Evolutionary conservation across 2,329 filamentous ascomycete species (phyloP), one percentile per base, ranked within the genome.

Genomic region (Nemania sp.): DNA sequence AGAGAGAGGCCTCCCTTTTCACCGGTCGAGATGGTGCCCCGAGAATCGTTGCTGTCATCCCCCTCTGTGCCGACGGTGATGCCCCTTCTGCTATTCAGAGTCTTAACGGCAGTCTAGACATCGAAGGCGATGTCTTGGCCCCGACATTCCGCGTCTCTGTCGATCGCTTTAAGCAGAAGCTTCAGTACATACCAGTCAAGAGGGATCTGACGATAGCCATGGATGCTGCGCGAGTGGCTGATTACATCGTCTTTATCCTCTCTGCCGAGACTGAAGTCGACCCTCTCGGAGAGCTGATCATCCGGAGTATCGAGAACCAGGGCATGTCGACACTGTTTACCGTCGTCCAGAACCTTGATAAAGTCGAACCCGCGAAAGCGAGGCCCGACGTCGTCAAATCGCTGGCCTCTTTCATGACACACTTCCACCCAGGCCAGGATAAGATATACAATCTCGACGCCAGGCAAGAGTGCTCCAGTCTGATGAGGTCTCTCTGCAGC

Each of bases 251-350:
- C 7, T 87, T 98, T 62, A 81, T 97, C 13, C 78, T 99, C 2
- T 96, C 92, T 3, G 87, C 92, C 18, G 84, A 89, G 46, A 85
- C 91, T 63, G 92, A 97, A 75, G 90, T 96, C 6, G 94, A 97
- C 69, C 84, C 88, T 51, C 78, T 92, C 42, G 94, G 93, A 65
- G 92, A 98, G 76, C 79, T 92, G 68, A 88, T 98, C 59, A 80
- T 99, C 63, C 87, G 91, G 69, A 89, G 90, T 49, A 88, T 98
- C 34, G 93, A 97, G 78, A 91, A 92, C 69, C 95, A 99, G 78
- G 95, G 95, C 70, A 87, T 99, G 67, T 97, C 94, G 0, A 98
- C 92, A 20, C 84, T 96, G n/a, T 86, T 96, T 71, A 92, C 91
- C 0, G 85, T 91, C 12, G 92, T 96, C 0, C 90, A 96, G 71